These are phyloP conservation scores for Lasiodiplodia gonubiensis DNA, from an alignment of 2,329 filamentous ascomycete genomes.

Conservation along the genomic window DNA sequence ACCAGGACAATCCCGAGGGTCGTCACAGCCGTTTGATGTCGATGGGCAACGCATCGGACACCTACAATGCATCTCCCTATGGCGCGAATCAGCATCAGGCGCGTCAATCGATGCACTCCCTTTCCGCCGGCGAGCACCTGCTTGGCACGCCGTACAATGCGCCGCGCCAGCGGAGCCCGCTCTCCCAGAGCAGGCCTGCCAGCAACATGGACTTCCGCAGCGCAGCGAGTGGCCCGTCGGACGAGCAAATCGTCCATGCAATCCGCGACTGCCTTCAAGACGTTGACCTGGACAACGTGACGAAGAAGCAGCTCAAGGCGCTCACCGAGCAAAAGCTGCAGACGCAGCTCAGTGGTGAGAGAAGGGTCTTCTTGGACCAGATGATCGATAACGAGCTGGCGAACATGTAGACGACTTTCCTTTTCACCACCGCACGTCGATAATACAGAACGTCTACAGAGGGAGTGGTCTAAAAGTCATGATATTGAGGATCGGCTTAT, in stretches of 20 bases:
- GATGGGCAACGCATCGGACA: slow-evolving; percentile 61
- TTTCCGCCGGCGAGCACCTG: slow-evolving; percentile 48
- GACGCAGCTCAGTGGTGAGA: slow-evolving; percentile 84
- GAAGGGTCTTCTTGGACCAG: slow-evolving; percentile 85
- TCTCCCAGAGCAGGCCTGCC: slow-evolving; percentile 56
- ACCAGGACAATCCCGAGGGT: slow-evolving; percentile 66
- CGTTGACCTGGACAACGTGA: slow-evolving; percentile 94
- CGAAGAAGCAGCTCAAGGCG: slow-evolving; percentile 89
- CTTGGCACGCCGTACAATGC: slow-evolving; percentile 41
- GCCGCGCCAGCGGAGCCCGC: slow-evolving; percentile 54
- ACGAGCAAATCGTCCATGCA: slow-evolving; percentile 79
- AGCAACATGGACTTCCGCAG: slow-evolving; percentile 66
- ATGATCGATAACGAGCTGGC: slow-evolving; percentile 94
- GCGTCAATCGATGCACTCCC: slow-evolving; percentile 52
- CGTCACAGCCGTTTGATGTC: slow-evolving; percentile 61
- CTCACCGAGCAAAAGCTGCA: slow-evolving; percentile 93
- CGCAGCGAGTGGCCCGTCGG: slow-evolving; percentile 70
- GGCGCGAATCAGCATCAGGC: slow-evolving; percentile 44
- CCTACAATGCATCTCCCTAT: slow-evolving; percentile 45
- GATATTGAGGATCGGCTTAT: slow-evolving; percentile 8
- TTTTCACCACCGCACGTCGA: neutral
- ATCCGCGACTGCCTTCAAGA: slow-evolving; percentile 83
- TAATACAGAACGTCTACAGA: neutral
- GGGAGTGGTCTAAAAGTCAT: slow-evolving; percentile 18
- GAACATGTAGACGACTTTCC: slow-evolving; percentile 70